Percentiles rank a stretch among this genome's conserved stretches.
Evolutionary conservation across 805 yeast genomes (phyloP).

Genomic region (Helenozyma rhizophorensis): DNA sequence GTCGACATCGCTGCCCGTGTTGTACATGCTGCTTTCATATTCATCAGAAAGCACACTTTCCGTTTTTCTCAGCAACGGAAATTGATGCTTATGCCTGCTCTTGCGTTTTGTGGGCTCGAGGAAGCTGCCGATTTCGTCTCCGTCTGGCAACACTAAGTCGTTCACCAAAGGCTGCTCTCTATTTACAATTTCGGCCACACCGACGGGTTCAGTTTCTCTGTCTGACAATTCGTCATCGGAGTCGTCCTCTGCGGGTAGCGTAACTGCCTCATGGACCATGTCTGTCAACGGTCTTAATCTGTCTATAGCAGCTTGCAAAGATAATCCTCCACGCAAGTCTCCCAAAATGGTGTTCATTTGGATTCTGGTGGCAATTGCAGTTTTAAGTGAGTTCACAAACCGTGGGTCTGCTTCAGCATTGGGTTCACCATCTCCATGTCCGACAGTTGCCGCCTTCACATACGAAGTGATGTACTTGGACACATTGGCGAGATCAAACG

Average conservation of each 20-base stretch:
- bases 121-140: conserved; percentile 14
- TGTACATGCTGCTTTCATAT: conserved; percentile 11
- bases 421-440: conserved; percentile 5
- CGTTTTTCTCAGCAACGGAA: too few relatives aligned
- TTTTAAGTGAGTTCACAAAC: conserved; percentile 30
- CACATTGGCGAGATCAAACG: conserved; percentile 27
- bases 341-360: conserved; percentile 38
- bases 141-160: conserved; percentile 50
- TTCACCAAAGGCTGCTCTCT: conserved; percentile 46
- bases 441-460: conserved; percentile 10
- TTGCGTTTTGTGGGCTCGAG: conserved; percentile 8
- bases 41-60: conserved; percentile 12
- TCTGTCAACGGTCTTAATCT: conserved; percentile 45
- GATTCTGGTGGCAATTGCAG: conserved; percentile 37
- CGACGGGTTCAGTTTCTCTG: conserved; percentile 48
- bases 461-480: conserved; percentile 27
- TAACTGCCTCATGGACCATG: conserved; percentile 43
- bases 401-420: conserved; percentile 15
- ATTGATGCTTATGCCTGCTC: conserved; percentile 1
- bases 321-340: conserved; percentile 43
- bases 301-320: conserved; percentile 48
- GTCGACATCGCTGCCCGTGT: conserved; percentile 14
- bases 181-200: conserved; percentile 45
- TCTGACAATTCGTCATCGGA: conserved; percentile 23
- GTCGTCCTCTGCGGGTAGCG: conserved; percentile 47